Conservation (phyloP, 495 filamentous ascomycete species). For the Lineolata rhizophorae region DNA sequence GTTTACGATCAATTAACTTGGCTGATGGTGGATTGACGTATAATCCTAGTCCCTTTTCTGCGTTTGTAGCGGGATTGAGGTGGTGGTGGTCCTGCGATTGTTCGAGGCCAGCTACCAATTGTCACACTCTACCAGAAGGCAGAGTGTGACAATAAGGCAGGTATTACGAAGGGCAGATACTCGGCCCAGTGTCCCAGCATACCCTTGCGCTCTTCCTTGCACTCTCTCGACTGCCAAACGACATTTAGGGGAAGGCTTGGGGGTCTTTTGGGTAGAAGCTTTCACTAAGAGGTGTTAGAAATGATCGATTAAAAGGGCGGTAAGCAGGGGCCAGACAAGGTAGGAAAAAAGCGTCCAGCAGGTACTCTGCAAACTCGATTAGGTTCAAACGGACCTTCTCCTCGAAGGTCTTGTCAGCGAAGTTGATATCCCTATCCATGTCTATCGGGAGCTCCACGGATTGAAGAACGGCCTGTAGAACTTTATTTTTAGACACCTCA, state of each 20-base stretch:
- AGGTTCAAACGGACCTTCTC: not conserved
- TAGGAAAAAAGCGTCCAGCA: not conserved
- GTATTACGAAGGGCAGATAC: not conserved
- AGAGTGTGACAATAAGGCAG: slow-evolving; percentile 1
- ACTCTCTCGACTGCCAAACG: not conserved
- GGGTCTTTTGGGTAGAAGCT: not conserved
- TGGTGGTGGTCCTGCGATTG: no score
- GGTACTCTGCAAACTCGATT: not conserved
- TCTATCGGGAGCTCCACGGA: not conserved
- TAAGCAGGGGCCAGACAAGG: not conserved
- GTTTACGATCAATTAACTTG: no score
- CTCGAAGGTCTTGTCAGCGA: not conserved
- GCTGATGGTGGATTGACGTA: no score
- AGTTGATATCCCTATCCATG: not conserved
- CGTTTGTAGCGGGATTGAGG: no score
- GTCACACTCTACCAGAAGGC: no score
- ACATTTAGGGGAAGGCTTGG: not conserved
- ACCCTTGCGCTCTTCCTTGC: no score
- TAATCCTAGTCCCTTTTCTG: no score
- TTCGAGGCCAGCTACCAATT: no score
- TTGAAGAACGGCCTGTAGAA: not conserved
- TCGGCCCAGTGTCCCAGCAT: not conserved
- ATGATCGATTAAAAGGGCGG: no score
- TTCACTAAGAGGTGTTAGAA: not conserved
- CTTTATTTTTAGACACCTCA: not conserved